Conservation (phyloP, 2,329 filamentous ascomycete genomes). For the Microdochium nivale region DNA sequence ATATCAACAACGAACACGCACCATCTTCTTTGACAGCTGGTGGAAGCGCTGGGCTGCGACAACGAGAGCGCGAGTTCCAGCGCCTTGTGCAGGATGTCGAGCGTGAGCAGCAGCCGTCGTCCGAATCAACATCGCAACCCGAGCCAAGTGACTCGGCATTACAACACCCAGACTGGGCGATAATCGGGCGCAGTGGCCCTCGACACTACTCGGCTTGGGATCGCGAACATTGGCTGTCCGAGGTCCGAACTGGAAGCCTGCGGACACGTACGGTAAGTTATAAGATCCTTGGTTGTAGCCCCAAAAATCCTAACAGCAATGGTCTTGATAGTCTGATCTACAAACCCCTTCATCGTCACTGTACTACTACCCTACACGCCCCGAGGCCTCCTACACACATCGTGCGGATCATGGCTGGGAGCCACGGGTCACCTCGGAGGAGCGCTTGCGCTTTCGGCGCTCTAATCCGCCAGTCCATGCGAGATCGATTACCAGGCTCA, state of each 20-base stretch:
- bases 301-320: not conserved
- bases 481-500: conserved; percentile 4
- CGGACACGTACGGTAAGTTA: not conserved
- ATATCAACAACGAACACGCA: not conserved
- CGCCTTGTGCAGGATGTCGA: not conserved
- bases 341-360: not conserved
- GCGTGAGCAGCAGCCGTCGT: not conserved
- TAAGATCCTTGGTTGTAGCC: not conserved
- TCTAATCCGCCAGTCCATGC: conserved; percentile 5
- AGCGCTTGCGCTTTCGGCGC: not conserved
- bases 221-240: not conserved
- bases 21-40: conserved; percentile 1
- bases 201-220: not conserved
- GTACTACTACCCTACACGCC: not conserved
- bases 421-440: not conserved
- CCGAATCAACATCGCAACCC: not conserved
- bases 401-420: not conserved
- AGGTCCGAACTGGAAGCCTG: not conserved
- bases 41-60: not conserved
- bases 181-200: not conserved
- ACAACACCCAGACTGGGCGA: not conserved
- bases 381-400: not conserved
- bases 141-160: not conserved
- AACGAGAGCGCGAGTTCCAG: not conserved
- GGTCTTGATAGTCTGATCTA: not conserved